Percentiles rank a stretch among this genome's conserved stretches.
These are phyloP conservation scores for Hypomontagnella submonticulosa DNA, from an alignment of 495 filamentous ascomycete species.

Conservation along the genomic window DNA sequence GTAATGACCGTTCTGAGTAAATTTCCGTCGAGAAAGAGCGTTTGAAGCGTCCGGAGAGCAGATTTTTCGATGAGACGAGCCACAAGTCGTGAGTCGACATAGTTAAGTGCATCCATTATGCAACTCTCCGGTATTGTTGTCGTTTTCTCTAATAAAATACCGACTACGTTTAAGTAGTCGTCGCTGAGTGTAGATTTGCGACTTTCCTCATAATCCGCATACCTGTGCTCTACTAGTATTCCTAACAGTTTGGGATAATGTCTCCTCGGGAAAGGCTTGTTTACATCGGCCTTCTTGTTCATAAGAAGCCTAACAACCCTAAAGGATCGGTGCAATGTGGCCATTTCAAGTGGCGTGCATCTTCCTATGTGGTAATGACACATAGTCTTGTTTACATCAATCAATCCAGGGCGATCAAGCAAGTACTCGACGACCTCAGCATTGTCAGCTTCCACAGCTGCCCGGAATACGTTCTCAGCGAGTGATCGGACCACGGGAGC, in stretches of 20 bases:
- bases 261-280: slow-evolving; percentile 1
- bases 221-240: too few species aligned
- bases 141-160: too few species aligned
- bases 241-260: neutral
- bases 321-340: neutral
- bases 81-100: neutral
- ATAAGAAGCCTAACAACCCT: slow-evolving; percentile 1
- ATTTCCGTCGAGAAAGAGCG: too few species aligned
- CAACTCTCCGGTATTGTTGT: neutral
- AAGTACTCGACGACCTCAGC: slow-evolving; percentile 8
- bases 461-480: slow-evolving; percentile 21
- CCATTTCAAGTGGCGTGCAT: slow-evolving; percentile 16
- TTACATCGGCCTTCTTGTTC: slow-evolving; percentile 5
- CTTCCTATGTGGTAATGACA: neutral
- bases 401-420: neutral
- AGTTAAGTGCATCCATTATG: too few species aligned
- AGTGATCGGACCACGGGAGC: slow-evolving; percentile 11
- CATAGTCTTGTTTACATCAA: slow-evolving; percentile 16
- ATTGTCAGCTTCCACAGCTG: slow-evolving; percentile 13
- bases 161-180: too few species aligned
- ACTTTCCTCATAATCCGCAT: too few species aligned
- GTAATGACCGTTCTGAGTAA: too few species aligned
- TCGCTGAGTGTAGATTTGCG: too few species aligned
- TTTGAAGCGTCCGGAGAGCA: too few species aligned
- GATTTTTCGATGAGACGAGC: too few species aligned